Conservation (phyloP, 768 basidiomycete species). For the Xerocomellus dryophilus region DNA sequence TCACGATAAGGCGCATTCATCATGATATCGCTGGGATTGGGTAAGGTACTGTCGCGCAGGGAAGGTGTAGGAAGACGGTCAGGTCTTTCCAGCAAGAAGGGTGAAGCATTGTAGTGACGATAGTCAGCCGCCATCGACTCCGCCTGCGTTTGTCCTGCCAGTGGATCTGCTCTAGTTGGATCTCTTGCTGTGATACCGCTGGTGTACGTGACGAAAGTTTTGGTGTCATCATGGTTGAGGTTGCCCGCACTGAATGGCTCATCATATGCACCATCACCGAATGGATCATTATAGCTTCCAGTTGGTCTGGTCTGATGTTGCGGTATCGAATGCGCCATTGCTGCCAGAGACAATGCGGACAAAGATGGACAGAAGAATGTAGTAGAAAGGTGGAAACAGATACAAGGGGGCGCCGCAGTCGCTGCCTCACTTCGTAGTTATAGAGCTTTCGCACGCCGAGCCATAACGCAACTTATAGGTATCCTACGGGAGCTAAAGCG, state of each 20-base stretch:
- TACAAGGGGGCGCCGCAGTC: not conserved
- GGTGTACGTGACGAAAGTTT: conserved; percentile 19
- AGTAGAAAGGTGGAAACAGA: not conserved
- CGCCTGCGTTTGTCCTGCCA: conserved; percentile 18
- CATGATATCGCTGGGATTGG: conserved; percentile 3
- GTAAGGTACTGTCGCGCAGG: not conserved
- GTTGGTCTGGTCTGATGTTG: conserved; percentile 9
- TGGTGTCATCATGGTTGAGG: conserved; percentile 17
- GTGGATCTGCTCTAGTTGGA: conserved; percentile 1
- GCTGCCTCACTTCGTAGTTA: not conserved
- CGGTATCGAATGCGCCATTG: conserved; percentile 23
- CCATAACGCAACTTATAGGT: not conserved
- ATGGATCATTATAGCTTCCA: conserved; percentile 23
- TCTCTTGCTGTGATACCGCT: conserved; percentile 20
- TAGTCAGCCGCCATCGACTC: conserved; percentile 28
- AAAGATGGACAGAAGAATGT: conserved; percentile 1
- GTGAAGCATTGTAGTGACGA: conserved; percentile 20
- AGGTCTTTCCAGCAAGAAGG: conserved; percentile 8
- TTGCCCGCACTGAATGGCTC: conserved; percentile 20
- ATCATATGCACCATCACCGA: conserved; percentile 23
- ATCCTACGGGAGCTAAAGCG: too few relatives aligned
- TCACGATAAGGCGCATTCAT: conserved; percentile 23
- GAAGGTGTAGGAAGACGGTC: conserved; percentile 20
- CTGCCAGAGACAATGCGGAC: conserved; percentile 22
- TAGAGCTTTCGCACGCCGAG: conserved; percentile 22